These are phyloP conservation scores for Neotropicomus parvogracilis DNA, from an alignment of 1,284 basidiomycete species.

Conservation along the genomic window DNA sequence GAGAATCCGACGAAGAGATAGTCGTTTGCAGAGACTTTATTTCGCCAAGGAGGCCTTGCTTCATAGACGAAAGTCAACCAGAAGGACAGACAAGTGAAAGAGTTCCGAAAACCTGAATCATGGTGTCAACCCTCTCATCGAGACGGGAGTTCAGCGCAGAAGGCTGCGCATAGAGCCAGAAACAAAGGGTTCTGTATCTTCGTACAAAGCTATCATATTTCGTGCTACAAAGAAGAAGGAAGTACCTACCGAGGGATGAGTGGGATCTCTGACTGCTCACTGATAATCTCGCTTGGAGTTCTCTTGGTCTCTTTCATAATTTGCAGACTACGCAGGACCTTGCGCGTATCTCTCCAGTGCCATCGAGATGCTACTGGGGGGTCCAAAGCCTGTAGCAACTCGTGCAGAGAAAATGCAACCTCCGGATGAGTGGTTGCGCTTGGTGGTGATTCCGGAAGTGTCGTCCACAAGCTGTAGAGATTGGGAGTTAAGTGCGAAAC, in stretches of 20 bases:
- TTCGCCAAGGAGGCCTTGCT: conserved; percentile 86
- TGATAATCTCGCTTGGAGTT: conserved; percentile 67
- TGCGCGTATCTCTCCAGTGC: conserved; percentile 95
- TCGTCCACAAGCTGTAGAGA: conserved; percentile 47
- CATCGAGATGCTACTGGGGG: conserved; percentile 76
- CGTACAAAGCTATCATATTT: background rate
- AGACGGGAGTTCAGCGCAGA: conserved; percentile 65
- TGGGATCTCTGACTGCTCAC: conserved; percentile 52
- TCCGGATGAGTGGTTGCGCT: conserved; percentile 51
- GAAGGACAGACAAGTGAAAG: conserved; percentile 2
- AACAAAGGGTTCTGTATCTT: conserved; percentile 81
- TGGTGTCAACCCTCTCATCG: conserved; percentile 80
- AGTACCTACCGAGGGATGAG: conserved; percentile 46
- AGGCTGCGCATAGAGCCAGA: conserved; percentile 88
- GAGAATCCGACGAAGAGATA: conserved; percentile 20
- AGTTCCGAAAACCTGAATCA: conserved; percentile 68
- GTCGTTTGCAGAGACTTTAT: conserved; percentile 53
- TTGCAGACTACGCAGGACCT: conserved; percentile 78
- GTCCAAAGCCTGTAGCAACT: conserved; percentile 71
- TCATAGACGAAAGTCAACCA: conserved; percentile 12
- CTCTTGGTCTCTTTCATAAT: conserved; percentile 76
- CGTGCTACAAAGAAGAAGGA: background rate
- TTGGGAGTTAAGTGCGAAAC: conserved; percentile 46
- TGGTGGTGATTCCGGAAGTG: conserved; percentile 52
- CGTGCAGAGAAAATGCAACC: conserved; percentile 59